phyloP scores from a whole-genome alignment of 2,329 filamentous ascomycete genomes.

The Botrytis fragariae region DNA sequence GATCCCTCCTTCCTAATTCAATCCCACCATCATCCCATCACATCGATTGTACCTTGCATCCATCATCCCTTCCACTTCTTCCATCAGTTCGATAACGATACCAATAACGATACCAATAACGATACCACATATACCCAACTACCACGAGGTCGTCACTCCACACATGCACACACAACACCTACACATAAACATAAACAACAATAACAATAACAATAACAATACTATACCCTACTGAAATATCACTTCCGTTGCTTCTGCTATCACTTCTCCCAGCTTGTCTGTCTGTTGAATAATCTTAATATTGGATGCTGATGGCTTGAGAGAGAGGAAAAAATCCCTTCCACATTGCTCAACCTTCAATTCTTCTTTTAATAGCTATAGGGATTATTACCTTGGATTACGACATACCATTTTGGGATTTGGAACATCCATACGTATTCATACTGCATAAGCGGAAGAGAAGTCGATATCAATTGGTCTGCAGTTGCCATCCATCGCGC shows the following conservation, averaged over 20 bases:
- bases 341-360: conserved; percentile 4
- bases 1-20: neutral
- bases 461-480: neutral
- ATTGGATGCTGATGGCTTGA: conserved; percentile 4
- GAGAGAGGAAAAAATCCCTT: neutral
- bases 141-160: neutral
- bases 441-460: neutral
- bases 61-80: neutral
- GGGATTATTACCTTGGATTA: neutral
- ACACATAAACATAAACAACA: neutral
- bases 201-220: neutral
- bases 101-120: no score
- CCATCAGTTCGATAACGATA: conserved; percentile 11
- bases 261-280: neutral
- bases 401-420: neutral
- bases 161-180: neutral
- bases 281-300: conserved; percentile 10
- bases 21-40: neutral
- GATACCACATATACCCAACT: neutral
- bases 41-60: neutral
- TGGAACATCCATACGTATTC: neutral
- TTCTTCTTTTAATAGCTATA: neutral
- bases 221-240: neutral
- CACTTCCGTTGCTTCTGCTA: neutral
- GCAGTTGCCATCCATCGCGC: neutral